These are phyloP conservation scores for Chlorella sp. DNA, from an alignment of 139 green algal species.

Conservation along the genomic window DNA sequence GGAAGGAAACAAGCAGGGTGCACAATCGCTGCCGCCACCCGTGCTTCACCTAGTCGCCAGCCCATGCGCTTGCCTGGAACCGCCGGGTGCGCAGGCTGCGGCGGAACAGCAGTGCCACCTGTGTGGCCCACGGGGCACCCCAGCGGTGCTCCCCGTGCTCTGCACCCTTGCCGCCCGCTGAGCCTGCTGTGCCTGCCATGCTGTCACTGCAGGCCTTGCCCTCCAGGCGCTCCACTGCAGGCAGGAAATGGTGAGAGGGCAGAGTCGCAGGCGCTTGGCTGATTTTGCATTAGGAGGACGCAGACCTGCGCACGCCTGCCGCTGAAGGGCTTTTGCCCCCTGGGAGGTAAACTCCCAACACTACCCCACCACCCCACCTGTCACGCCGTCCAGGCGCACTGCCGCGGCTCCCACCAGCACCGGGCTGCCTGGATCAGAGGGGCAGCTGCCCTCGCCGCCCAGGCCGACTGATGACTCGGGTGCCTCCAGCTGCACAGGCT, in stretches of 20 bases:
- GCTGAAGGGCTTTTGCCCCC: too few species aligned
- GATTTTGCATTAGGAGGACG: too few species aligned
- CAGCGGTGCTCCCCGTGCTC: slow-evolving; percentile 27
- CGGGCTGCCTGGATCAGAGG: not conserved
- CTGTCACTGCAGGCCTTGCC: too few species aligned
- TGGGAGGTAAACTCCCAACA: too few species aligned
- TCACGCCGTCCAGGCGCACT: not conserved
- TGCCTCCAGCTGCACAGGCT: not conserved
- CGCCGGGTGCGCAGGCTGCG: slow-evolving; percentile 65
- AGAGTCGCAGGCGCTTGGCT: too few species aligned
- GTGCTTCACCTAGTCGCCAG: not conserved
- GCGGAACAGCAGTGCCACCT: slow-evolving; percentile 59
- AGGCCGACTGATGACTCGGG: not conserved
- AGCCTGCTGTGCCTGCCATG: not conserved
- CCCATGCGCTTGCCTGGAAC: slow-evolving; percentile 52
- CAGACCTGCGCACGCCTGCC: too few species aligned
- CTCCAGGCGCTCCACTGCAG: too few species aligned
- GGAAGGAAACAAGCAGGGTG: not conserved
- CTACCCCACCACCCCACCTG: not conserved
- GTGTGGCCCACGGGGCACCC: slow-evolving; percentile 35
- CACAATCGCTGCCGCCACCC: not conserved
- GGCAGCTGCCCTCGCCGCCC: not conserved
- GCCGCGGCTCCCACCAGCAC: not conserved
- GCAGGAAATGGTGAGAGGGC: too few species aligned
- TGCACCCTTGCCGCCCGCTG: not conserved